Percentiles rank a stretch among this genome's conserved stretches.
Conservation (phyloP, 1,139 yeast genomes). For the Pichia sp. region DNA sequence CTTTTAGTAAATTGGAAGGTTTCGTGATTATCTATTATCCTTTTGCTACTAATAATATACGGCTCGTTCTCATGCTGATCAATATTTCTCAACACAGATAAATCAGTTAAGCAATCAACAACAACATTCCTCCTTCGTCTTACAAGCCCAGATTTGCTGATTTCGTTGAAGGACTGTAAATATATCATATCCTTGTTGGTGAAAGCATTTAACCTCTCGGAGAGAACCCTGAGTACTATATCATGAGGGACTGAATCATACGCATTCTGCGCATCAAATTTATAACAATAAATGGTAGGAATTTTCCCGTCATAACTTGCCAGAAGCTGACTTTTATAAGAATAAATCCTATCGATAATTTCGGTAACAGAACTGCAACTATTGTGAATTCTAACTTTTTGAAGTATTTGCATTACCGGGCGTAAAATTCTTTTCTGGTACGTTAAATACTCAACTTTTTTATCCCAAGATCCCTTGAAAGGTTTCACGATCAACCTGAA, state of each 20-base stretch:
- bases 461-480: constrained; percentile 29
- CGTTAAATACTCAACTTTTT: constrained; percentile 30
- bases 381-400: constrained; percentile 15
- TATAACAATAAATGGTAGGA: constrained; percentile 49
- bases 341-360: constrained; percentile 32
- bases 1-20: constrained; percentile 31
- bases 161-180: constrained; percentile 16
- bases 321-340: constrained; percentile 31
- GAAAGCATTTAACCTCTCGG: constrained; percentile 23
- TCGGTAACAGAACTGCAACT: constrained; percentile 34
- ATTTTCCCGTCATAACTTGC: constrained; percentile 23
- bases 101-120: constrained; percentile 7
- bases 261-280: constrained; percentile 76
- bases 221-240: constrained; percentile 37
- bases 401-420: constrained; percentile 35
- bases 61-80: neutral
- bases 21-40: constrained; percentile 30
- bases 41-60: neutral
- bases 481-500: constrained; percentile 64
- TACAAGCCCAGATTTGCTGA: constrained; percentile 4
- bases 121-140: constrained; percentile 5
- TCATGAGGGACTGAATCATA: constrained; percentile 68
- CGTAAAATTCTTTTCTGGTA: constrained; percentile 32
- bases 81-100: neutral
- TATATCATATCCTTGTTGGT: constrained; percentile 13